phyloP scores from a whole-genome alignment of 805 yeast species.

The Yueomyces sp. region DNA sequence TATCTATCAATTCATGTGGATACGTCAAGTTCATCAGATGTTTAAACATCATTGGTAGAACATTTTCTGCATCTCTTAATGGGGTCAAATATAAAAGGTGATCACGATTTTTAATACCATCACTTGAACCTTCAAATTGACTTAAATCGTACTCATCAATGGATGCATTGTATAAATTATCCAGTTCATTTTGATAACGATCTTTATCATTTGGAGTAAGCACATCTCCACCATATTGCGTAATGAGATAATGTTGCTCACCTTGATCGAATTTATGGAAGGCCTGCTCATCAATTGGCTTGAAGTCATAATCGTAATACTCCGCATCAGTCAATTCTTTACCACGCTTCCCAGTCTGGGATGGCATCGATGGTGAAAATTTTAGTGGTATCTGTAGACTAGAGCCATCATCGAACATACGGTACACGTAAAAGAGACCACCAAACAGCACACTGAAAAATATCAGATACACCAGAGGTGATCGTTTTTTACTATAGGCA shows the following conservation, averaged over 20 bases:
- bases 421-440: background rate
- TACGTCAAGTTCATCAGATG: slow-evolving; percentile 79
- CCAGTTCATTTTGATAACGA: slow-evolving; percentile 21
- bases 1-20: slow-evolving; percentile 66
- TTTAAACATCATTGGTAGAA: slow-evolving; percentile 70
- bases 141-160: slow-evolving; percentile 52
- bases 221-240: slow-evolving; percentile 22
- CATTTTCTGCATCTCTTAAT: slow-evolving; percentile 63
- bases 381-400: too few species aligned
- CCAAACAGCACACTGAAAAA: background rate
- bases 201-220: slow-evolving; percentile 19
- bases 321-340: slow-evolving; percentile 15
- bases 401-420: too few species aligned
- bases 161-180: slow-evolving; percentile 30
- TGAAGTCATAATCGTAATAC: slow-evolving; percentile 24
- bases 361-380: too few species aligned
- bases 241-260: slow-evolving; percentile 24
- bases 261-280: slow-evolving; percentile 28
- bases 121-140: slow-evolving; percentile 38
- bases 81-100: slow-evolving; percentile 62
- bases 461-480: background rate
- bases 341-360: background rate
- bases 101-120: slow-evolving; percentile 42
- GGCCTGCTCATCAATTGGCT: slow-evolving; percentile 21
- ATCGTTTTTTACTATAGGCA: background rate